Conservation (phyloP, 129 eudicot genomes). For the Pittosporum tobira region DNA sequence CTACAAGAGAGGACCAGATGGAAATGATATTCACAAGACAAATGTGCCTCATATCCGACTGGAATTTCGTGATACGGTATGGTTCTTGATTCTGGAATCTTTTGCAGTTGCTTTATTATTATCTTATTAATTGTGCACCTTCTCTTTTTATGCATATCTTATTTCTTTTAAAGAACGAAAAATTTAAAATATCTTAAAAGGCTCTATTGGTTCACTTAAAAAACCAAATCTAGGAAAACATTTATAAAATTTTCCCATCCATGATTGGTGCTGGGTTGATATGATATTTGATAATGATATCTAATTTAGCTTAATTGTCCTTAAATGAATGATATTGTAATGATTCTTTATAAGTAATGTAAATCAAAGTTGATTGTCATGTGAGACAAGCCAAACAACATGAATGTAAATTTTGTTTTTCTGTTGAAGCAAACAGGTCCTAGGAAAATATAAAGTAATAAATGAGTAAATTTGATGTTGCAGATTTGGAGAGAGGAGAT, state of each 20-base stretch:
- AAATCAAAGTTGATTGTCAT: not conserved
- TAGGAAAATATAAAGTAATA: constrained; percentile 1
- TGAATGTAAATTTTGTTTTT: not conserved
- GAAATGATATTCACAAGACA: constrained; percentile 93
- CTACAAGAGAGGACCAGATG: constrained; percentile 80
- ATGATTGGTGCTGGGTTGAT: not conserved
- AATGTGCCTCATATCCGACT: constrained; percentile 86
- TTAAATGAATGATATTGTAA: too few relatives aligned
- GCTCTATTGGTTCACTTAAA: not conserved
- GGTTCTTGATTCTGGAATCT: constrained; percentile 8
- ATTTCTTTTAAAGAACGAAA: too few relatives aligned
- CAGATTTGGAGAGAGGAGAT: constrained; percentile 91
- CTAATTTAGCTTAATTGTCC: too few relatives aligned
- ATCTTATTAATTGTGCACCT: not conserved
- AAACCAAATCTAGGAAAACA: not conserved
- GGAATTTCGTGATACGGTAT: constrained; percentile 86
- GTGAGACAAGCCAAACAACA: not conserved
- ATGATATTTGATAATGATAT: not conserved
- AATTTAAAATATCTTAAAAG: not conserved
- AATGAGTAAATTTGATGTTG: constrained; percentile 1
- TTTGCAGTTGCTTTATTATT: constrained; percentile 2
- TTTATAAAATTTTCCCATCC: not conserved
- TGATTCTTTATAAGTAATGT: too few relatives aligned
- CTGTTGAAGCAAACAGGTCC: not conserved
- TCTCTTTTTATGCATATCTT: too few relatives aligned